A percentile compares a stretch with the other conserved stretches of the same genome.
phyloP scores from a whole-genome alignment of 2,329 filamentous ascomycete genomes.

The Phialocephala sp. region DNA sequence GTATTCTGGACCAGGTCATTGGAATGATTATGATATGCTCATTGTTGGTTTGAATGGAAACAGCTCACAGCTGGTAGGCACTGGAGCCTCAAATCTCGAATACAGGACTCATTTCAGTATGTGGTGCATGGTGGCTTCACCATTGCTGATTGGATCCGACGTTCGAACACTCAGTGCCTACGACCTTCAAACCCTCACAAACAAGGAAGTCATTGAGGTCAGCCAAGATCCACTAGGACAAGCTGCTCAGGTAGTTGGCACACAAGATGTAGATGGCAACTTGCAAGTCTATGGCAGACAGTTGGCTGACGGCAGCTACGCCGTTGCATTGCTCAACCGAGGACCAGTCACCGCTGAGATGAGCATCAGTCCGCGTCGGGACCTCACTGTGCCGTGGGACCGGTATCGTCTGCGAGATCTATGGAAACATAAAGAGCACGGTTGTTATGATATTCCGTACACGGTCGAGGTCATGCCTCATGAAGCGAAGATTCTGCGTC shows the following conservation, averaged over 20 bases:
- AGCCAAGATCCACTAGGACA: conserved; percentile 42
- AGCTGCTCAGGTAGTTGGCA: conserved; percentile 30
- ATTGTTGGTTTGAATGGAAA: conserved; percentile 36
- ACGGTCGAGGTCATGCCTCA: conserved; percentile 32
- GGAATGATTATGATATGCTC: conserved; percentile 49
- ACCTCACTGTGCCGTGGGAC: conserved; percentile 30
- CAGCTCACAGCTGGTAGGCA: conserved; percentile 49
- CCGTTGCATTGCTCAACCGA: conserved; percentile 32
- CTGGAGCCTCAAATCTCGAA: conserved; percentile 39
- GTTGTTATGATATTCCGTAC: conserved; percentile 33
- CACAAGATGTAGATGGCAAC: conserved; percentile 18
- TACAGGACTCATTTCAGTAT: conserved; percentile 36
- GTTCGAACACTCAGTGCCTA: conserved; percentile 26
- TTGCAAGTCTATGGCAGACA: conserved; percentile 32
- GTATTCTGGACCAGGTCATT: conserved; percentile 53
- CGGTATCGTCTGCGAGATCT: conserved; percentile 31
- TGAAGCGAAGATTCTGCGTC: conserved; percentile 32
- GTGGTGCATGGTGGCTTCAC: conserved; percentile 35
- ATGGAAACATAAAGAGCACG: conserved; percentile 33
- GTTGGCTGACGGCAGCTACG: conserved; percentile 32
- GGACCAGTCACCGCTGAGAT: conserved; percentile 31
- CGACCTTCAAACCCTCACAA: conserved; percentile 33
- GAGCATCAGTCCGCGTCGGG: conserved; percentile 30
- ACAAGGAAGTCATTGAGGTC: conserved; percentile 46
- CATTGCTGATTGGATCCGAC: conserved; percentile 37